Conservation (phyloP, 2,329 filamentous ascomycete species). For the Lecanosticta acicola region DNA sequence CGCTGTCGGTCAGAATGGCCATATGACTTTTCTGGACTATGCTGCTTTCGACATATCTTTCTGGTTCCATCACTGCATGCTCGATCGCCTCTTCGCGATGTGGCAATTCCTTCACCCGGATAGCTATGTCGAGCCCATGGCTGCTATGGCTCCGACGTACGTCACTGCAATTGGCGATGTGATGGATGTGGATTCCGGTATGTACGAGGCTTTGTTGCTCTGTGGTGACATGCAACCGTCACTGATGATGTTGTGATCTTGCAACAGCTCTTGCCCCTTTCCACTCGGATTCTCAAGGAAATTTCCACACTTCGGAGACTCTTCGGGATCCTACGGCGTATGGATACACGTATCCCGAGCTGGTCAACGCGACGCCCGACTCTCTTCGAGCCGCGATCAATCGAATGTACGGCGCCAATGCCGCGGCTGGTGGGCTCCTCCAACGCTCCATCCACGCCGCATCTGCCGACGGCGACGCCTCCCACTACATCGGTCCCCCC, state of each 20-base stretch:
- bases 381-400: constrained; percentile 53
- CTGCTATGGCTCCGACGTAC: constrained; percentile 53
- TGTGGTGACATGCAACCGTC: too few species aligned
- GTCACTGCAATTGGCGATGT: constrained; percentile 52
- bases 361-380: constrained; percentile 38
- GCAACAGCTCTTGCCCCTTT: constrained; percentile 49
- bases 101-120: constrained; percentile 71
- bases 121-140: constrained; percentile 56
- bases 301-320: constrained; percentile 63
- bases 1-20: constrained; percentile 54
- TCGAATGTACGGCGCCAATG: constrained; percentile 51
- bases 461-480: too few species aligned
- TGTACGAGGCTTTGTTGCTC: too few species aligned
- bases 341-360: constrained; percentile 71
- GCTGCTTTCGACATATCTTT: constrained; percentile 77
- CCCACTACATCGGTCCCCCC: constrained; percentile 20
- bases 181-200: constrained; percentile 26
- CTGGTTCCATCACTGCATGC: constrained; percentile 67
- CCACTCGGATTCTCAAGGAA: constrained; percentile 51
- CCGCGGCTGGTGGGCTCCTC: constrained; percentile 15
- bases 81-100: constrained; percentile 69
- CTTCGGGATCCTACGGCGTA: constrained; percentile 57
- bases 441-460: constrained; percentile 9
- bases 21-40: constrained; percentile 64
- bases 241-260: constrained; percentile 7